phyloP scores from a whole-genome alignment of 23 red algal species.

The Gracilaria gracilis region DNA sequence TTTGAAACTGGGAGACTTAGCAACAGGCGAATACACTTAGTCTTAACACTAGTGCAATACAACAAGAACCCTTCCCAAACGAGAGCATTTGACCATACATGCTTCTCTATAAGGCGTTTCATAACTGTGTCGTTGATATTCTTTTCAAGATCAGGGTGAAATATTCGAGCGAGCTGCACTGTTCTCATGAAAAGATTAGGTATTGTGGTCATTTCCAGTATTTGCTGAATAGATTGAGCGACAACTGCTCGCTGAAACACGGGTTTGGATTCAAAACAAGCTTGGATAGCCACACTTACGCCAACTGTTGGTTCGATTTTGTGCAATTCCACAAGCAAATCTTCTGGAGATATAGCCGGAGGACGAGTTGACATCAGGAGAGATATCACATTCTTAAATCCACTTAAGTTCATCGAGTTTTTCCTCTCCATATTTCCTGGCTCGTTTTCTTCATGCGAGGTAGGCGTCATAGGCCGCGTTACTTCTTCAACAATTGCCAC shows the following conservation, averaged over 20 bases:
- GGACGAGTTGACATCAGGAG: conserved; percentile 37
- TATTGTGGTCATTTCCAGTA: conserved; percentile 70
- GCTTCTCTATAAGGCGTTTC: conserved; percentile 65
- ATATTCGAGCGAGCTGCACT: conserved; percentile 62
- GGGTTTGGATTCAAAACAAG: conserved; percentile 75
- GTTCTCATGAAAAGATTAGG: conserved; percentile 81
- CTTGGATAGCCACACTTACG: conserved; percentile 58
- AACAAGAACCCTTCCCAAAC: conserved; percentile 77
- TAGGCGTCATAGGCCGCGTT: background rate
- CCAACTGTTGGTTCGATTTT: conserved; percentile 58
- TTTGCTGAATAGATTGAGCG: conserved; percentile 70
- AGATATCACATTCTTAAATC: conserved; percentile 63
- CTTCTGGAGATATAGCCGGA: conserved; percentile 48
- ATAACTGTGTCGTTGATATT: conserved; percentile 75
- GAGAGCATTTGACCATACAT: conserved; percentile 69
- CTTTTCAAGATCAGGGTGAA: conserved; percentile 72
- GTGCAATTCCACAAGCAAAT: conserved; percentile 80
- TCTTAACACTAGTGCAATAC: conserved; percentile 56
- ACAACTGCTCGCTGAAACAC: conserved; percentile 76
- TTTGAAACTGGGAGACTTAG: conserved; percentile 64
- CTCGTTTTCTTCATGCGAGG: background rate
- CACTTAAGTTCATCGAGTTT: background rate
- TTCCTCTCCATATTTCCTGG: background rate
- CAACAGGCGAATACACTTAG: conserved; percentile 23
- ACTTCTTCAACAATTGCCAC: conserved; percentile 38